These are phyloP conservation scores for Coemansia sp. DNA, from an alignment of 192 early-diverging fungal species.

Conservation along the genomic window DNA sequence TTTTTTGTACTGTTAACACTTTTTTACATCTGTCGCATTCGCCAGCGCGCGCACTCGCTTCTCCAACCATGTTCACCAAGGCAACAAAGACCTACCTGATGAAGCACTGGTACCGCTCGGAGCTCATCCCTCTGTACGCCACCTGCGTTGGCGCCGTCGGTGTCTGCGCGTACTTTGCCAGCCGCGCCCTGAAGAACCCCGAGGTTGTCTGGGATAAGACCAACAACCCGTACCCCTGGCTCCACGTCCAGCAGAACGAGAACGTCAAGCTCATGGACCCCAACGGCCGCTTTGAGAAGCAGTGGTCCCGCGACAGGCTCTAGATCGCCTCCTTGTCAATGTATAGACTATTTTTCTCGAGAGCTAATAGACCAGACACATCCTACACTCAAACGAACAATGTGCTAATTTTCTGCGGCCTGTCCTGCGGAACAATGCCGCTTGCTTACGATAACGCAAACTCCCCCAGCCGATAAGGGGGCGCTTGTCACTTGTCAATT, in stretches of 20 bases:
- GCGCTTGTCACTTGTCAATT: no score
- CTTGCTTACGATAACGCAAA: no score
- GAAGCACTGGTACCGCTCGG: conserved; percentile 57
- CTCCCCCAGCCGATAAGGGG: no score
- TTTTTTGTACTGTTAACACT: conserved; percentile 15
- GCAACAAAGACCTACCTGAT: conserved; percentile 50
- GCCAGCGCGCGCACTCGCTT: neutral
- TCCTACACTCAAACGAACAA: neutral
- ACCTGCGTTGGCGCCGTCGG: conserved; percentile 42
- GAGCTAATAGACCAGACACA: neutral
- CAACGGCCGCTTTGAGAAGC: conserved; percentile 48
- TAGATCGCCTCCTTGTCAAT: conserved; percentile 14
- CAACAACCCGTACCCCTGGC: conserved; percentile 57
- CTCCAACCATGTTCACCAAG: conserved; percentile 45
- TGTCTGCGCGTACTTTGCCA: conserved; percentile 38
- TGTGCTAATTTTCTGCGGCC: neutral
- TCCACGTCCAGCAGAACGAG: conserved; percentile 56
- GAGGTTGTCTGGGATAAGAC: conserved; percentile 57
- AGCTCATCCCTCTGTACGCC: conserved; percentile 56
- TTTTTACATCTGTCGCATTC: conserved; percentile 19
- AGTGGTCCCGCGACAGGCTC: conserved; percentile 53
- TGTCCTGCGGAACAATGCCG: no score
- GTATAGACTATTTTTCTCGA: neutral
- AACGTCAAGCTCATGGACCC: conserved; percentile 56
- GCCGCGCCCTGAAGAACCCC: conserved; percentile 45